Percentiles rank a stretch among this genome's conserved stretches.
Evolutionary conservation across 1,284 basidiomycete species (phyloP).

Genomic region (Pseudozyma pruni): DNA sequence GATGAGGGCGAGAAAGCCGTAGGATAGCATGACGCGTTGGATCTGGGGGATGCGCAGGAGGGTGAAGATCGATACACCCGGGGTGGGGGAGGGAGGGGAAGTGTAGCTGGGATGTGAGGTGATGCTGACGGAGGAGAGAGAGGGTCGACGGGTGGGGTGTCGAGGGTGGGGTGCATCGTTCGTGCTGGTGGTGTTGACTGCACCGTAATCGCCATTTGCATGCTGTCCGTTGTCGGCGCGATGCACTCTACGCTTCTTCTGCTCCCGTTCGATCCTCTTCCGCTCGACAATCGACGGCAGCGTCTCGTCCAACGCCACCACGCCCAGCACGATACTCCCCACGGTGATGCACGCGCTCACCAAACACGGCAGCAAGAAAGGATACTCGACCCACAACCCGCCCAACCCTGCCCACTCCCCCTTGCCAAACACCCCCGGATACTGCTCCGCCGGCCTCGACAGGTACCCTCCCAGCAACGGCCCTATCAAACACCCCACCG

Average conservation of each 20-base stretch:
- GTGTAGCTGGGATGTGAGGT: slow-evolving; percentile 4
- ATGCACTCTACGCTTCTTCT: not conserved
- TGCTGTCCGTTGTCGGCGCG: not conserved
- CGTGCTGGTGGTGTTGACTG: no score
- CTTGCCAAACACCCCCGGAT: slow-evolving; percentile 25
- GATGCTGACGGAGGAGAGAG: not conserved
- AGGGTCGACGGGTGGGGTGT: no score
- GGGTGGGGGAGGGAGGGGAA: not conserved
- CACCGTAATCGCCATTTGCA: not conserved
- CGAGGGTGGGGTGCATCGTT: no score
- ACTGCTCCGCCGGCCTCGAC: slow-evolving; percentile 40
- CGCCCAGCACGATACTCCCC: slow-evolving; percentile 52
- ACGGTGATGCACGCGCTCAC: slow-evolving; percentile 60
- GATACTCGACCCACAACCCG: slow-evolving; percentile 47
- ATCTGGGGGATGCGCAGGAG: slow-evolving; percentile 47
- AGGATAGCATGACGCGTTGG: slow-evolving; percentile 56
- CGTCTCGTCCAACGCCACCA: slow-evolving; percentile 66
- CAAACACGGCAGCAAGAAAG: slow-evolving; percentile 50
- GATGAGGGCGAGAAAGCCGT: slow-evolving; percentile 45
- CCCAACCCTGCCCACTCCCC: slow-evolving; percentile 5
- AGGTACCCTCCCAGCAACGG: slow-evolving; percentile 63
- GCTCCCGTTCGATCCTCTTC: slow-evolving; percentile 2
- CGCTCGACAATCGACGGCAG: slow-evolving; percentile 44
- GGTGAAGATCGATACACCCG: slow-evolving; percentile 7
- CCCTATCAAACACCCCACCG: slow-evolving; percentile 45